Base-by-base conservation (phyloP, 2,329 filamentous ascomycete species). In the Alternaria hordeiaustralica region DNA sequence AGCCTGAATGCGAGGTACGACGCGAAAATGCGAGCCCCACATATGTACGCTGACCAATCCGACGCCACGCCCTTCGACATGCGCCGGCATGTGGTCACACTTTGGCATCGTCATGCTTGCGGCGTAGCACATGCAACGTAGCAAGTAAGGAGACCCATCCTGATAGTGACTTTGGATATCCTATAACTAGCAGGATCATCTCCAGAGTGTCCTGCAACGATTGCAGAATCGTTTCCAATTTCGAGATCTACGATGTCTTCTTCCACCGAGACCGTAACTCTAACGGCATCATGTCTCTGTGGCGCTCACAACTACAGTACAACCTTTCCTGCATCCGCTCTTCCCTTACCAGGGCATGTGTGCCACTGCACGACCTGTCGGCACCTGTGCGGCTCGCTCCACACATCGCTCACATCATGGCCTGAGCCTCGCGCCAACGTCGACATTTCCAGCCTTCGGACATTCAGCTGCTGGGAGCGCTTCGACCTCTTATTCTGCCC, bases 361-460 rank as follows among this genome's bases (percentile, higher is more conserved):
- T 87, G 85, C 68, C 85, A 87, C 74, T 87, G 85, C 76, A 75
- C 73, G 18, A 86, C 84, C 3, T 87, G 85, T 69, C 81, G 85
- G 2, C 84, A 82, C 58, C 36, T 75, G 3, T 83, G 82, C 0
- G 85, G 85, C 21, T 79, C 72, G 6, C 72, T 85, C 21, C 83
- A 84, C 72, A 77, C 73, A 20, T 72, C 70, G 21, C 71, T 72
- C n/a, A 56, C 73, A 1, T 30, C 58, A 3, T 86, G 84, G 84
- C 81, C 78, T 5, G 77, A 77, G 43, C 68, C 73, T 47, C 63
- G 63, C 7, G 64, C 72, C 20, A 72, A 77, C 7, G 74, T 81
- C 53, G 66, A 73, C 44, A 49, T 64, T 13, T 72, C 72, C 4
- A 55, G 65, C 3, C 74, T 86, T 15, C 67, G 73, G 50, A 63